phyloP scores from a whole-genome alignment of 495 filamentous ascomycete species.

The Schizothecium vesticola region DNA sequence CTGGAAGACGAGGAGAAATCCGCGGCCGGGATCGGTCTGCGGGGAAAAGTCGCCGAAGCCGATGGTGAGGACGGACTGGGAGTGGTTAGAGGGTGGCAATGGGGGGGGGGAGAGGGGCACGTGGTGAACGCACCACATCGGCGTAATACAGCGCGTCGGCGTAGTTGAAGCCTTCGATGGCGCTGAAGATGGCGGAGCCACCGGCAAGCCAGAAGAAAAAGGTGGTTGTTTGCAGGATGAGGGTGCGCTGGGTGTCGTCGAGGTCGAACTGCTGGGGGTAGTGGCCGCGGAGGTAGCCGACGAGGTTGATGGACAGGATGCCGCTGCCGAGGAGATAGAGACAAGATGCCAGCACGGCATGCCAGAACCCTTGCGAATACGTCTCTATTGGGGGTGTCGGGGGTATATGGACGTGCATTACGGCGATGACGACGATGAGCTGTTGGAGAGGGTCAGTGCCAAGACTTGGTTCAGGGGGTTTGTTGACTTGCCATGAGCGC shows the following conservation, averaged over 20 bases:
- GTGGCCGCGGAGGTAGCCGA: conserved; percentile 70
- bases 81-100: background rate
- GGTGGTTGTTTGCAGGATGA: conserved; percentile 74
- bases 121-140: conserved; percentile 42
- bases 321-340: conserved; percentile 60
- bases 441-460: conserved; percentile 17
- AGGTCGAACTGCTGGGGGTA: conserved; percentile 72
- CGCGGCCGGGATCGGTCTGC: conserved; percentile 40
- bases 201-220: conserved; percentile 67
- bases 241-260: conserved; percentile 66
- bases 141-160: conserved; percentile 67
- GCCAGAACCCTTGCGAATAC: conserved; percentile 74
- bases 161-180: conserved; percentile 61
- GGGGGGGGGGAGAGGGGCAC: background rate
- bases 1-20: conserved; percentile 66
- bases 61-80: conserved; percentile 56
- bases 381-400: conserved; percentile 53
- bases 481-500: conserved; percentile 54
- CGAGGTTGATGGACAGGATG: conserved; percentile 69
- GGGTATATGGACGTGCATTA: conserved; percentile 56
- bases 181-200: conserved; percentile 58
- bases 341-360: conserved; percentile 63
- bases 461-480: background rate
- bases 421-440: conserved; percentile 56
- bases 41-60: conserved; percentile 62